Base-by-base conservation (phyloP, 768 basidiomycete species). In the Multifurca ochricompacta region DNA sequence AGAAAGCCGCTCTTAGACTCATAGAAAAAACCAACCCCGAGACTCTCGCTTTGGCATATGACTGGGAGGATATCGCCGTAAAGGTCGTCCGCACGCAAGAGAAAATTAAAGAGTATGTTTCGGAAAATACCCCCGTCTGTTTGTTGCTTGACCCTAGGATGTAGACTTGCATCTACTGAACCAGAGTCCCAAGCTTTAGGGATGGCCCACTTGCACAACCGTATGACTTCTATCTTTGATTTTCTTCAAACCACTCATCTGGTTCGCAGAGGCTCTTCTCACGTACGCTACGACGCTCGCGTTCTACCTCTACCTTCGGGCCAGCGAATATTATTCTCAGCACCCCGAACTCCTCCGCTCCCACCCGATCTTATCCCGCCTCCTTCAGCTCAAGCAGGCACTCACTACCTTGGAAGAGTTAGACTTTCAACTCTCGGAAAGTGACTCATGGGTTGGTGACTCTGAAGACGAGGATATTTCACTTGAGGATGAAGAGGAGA, bases 261-360 rank as follows among this genome's bases (percentile, higher is more conserved):
- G 52, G 31, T 16, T 41, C 5, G 54, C 67, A 97, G 94, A 98
- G 75, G 79, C 92, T 1, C 74, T 95, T 2, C 72, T 96, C 34
- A 91, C 93, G 8, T 98, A 98, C 65, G 77, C 89, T 18, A 89
- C 92, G 1, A 85, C 83, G 2, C 82, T 98, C 41, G 88, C 93
- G 1, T 97, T 93, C 71, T 97, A 95, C 71, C 73, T 98, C 36
- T 82, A 93, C 67, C 75, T 98, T n/a, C 81, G 88, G 16, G 74
- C 87, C 21, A 77, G 77, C 36, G 74, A 79, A 56, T 79, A 85
- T 69, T 82, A 83, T 65, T 73, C 78, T 6, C 73, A 75, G 51
- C 77, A 74, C 32, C 85, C 80, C 9, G 76, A 80, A 55, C 76
- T 78, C 35, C 76, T 91, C 51, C 80, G 78, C 64, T 69, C 74